Base-by-base conservation (phyloP, 345 rosid genomes). In the Bruguiera parviflora region DNA sequence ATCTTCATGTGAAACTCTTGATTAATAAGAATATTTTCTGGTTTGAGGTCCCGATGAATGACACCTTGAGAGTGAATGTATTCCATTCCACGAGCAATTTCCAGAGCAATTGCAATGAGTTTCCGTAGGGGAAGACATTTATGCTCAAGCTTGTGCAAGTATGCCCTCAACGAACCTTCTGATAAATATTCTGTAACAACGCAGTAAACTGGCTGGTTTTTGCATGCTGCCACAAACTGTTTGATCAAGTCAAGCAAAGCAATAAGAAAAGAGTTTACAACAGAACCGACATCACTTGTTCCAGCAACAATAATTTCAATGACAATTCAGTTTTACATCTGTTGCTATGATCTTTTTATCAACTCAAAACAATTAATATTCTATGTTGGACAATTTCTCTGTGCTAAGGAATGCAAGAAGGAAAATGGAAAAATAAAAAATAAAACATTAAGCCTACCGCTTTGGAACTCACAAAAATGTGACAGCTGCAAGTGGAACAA, bases 41-140 rank as follows among this genome's bases (percentile, higher is more conserved):
- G 99, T 80, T 96, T 96, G 72, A 96, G 97, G 81, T 96, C 99
- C 10, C 99, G 90, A 70, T 96, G 99, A 66, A 92, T 90, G 74
- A 96, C 73, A 64, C 85, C 96, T 51, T 83, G 89, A 39, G 97
- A 90, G 71, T 96, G 99, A 53, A 96, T 86, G 67, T 87, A 96
- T 61, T 90, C 95, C 98, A 96, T 90, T 62, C 97, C 99, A 24
- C 72, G 88, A 47, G 99, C 96, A 69, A 95, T 80, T 61, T 92
- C 98, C 21, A 90, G 78, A 68, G 92, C 92, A 69, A 89, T 75
- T 21, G 81, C 77, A 64, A 89, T 79, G 61, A 92, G 77, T 73
- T 88, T 89, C 72, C 72, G 75, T 72, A 96, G 68, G 35, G 98
- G 82, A 71, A 96, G 87, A 13, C 84, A 64, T 77, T 84, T 89